A percentile compares a stretch with the other conserved stretches of the same genome.
These are phyloP conservation scores for Tetrahymena elliotti DNA, from an alignment of 73 alveolate genomes.

Conservation along the genomic window DNA sequence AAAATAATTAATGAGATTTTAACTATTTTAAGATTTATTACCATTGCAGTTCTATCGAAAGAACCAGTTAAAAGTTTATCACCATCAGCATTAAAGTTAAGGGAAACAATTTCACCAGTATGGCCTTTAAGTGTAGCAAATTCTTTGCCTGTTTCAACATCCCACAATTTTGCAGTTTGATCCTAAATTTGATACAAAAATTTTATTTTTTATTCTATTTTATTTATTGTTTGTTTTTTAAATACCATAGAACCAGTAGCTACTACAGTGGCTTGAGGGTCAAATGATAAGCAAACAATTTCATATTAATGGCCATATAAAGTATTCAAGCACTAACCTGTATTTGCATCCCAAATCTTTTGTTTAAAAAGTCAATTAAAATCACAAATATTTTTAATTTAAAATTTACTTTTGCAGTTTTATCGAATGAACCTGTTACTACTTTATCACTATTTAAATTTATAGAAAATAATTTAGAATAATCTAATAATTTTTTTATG, in stretches of 20 bases:
- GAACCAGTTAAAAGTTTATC: constrained; percentile 98
- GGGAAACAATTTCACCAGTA: constrained; percentile 96
- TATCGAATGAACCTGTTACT: constrained; percentile 99
- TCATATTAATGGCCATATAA: constrained; percentile 97
- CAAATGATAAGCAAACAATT: constrained; percentile 97
- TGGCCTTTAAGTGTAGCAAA: constrained; percentile 84
- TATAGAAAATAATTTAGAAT: neutral
- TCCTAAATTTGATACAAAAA: constrained; percentile 25
- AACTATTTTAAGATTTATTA: neutral
- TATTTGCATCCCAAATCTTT: constrained; percentile 97
- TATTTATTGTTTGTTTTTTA: neutral
- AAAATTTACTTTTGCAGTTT: constrained; percentile 63
- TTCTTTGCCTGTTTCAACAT: constrained; percentile 90
- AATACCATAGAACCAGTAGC: constrained; percentile 90
- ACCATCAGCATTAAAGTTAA: constrained; percentile 98
- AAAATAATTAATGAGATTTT: neutral
- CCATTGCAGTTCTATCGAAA: constrained; percentile 97
- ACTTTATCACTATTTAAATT: constrained; percentile 63
- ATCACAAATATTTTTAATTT: neutral
- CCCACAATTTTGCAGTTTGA: constrained; percentile 94
- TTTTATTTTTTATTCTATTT: neutral
- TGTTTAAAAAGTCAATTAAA: neutral
- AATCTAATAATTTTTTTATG: neutral
- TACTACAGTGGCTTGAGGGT: constrained; percentile 86
- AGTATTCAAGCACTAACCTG: constrained; percentile 95